phyloP scores from a whole-genome alignment of 2,329 filamentous ascomycete genomes.

The Escovopsis sp. region DNA sequence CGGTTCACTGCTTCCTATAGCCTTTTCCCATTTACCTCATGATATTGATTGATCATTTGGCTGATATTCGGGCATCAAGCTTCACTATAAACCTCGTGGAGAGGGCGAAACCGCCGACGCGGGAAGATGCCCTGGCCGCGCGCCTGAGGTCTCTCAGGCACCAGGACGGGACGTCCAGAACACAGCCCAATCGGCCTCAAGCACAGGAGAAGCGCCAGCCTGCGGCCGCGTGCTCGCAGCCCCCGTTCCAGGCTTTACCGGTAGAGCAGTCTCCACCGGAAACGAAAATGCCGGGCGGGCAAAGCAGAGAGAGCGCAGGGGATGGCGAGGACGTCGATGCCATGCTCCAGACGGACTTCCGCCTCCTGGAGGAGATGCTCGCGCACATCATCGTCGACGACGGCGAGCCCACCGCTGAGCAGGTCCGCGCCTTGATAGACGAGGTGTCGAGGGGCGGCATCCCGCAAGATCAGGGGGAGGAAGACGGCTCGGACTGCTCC shows the following conservation, averaged over 20 bases:
- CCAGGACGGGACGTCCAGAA: slow-evolving; percentile 15
- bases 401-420: slow-evolving; percentile 15
- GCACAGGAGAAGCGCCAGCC: too few relatives aligned
- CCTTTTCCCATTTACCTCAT: too few relatives aligned
- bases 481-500: slow-evolving; percentile 26
- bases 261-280: too few relatives aligned
- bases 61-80: slow-evolving; percentile 3
- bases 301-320: neutral
- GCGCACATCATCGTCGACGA: slow-evolving; percentile 25
- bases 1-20: too few relatives aligned
- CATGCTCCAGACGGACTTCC: slow-evolving; percentile 34
- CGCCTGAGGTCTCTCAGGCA: slow-evolving; percentile 37
- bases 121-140: slow-evolving; percentile 36
- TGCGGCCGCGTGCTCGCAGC: too few relatives aligned
- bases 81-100: slow-evolving; percentile 25
- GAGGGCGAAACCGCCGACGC: slow-evolving; percentile 26
- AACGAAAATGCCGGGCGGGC: too few relatives aligned
- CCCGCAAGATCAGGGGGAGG: slow-evolving; percentile 11
- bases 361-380: slow-evolving; percentile 37
- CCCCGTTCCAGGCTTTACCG: too few relatives aligned
- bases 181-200: too few relatives aligned
- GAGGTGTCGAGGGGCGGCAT: slow-evolving; percentile 17
- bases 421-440: slow-evolving; percentile 23
- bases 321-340: slow-evolving; percentile 23
- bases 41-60: too few relatives aligned